Conservation (phyloP, 805 yeast species). For the Candida sphagnicola region DNA sequence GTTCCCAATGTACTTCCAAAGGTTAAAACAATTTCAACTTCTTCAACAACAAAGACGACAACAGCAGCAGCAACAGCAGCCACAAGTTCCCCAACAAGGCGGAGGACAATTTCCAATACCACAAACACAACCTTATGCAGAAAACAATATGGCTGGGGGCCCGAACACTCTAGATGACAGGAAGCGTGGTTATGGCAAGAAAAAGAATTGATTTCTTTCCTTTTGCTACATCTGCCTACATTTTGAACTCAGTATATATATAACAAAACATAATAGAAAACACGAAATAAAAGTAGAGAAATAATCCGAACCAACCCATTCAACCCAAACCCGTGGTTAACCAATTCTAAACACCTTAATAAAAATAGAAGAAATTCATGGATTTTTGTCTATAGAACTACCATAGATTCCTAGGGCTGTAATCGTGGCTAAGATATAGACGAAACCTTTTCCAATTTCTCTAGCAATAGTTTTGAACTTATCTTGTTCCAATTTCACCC, state of each 20-base stretch:
- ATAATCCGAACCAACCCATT: neutral
- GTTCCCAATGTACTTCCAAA: conserved; percentile 35
- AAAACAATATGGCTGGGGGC: conserved; percentile 10
- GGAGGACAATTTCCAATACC: conserved; percentile 9
- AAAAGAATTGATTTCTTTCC: no score
- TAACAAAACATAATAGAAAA: conserved; percentile 1
- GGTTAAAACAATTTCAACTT: conserved; percentile 33
- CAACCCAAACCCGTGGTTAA: neutral
- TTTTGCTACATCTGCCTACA: neutral
- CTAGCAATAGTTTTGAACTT: conserved; percentile 16
- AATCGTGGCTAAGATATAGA: conserved; percentile 29
- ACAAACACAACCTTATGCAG: conserved; percentile 8
- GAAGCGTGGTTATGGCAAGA: conserved; percentile 6
- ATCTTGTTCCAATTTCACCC: conserved; percentile 6
- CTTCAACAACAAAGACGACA: conserved; percentile 21
- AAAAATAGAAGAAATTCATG: neutral
- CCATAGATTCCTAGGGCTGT: conserved; percentile 36
- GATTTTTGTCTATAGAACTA: conserved; percentile 9
- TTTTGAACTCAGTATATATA: conserved; percentile 2
- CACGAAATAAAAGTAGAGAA: neutral
- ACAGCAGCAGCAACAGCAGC: conserved; percentile 11
- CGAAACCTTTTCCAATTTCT: conserved; percentile 29
- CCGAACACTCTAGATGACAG: conserved; percentile 9
- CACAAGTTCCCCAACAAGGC: conserved; percentile 12
- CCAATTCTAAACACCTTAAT: neutral